Base-by-base conservation (phyloP, 176 grass and related monocot species). In the Bromus sterilis region DNA sequence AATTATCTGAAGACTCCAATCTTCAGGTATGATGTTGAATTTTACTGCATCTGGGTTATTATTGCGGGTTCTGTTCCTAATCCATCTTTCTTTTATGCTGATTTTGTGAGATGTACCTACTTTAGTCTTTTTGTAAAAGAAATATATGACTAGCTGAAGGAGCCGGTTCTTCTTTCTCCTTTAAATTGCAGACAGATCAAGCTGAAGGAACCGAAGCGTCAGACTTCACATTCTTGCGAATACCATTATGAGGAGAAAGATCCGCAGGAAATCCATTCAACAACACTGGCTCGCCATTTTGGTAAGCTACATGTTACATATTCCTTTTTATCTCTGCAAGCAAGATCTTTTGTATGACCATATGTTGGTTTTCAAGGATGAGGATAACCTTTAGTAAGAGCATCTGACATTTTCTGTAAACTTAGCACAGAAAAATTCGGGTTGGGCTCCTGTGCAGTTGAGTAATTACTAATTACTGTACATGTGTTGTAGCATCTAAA, bases 361-460 rank as follows among this genome's bases (percentile, higher is more conserved):
- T 63, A 42, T 42, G 62, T 56, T 89, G 85, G 68, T 77, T 31
- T 81, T 88, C 62, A 39, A 62, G 82, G 80, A 86, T 79, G 80
- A 76, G 78, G 44, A 59, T 32, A 30, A 71, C 44, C 33, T 67
- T 81, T 86, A 44, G 66, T 33, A 34, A 75, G 55, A 78, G 78
- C 77, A 72, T 11, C 79, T 18, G 91, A 49, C 25, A n/a, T n/a
- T 72, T 84, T 87, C 4, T 42, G 62, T 67, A 69, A 77, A 74
- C 62, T 89, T 76, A 86, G 60, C 51, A 74, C 82, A 26, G 87
- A 71, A 44, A 94, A 86, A 78, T 94, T 84, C 56, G n/a, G n/a
- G n/a, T n/a, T n/a, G n/a, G n/a, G n/a, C n/a, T n/a, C n/a, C n/a
- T n/a, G n/a, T n/a, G n/a, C n/a, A n/a, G n/a, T n/a, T n/a, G n/a